Conservation (phyloP, 2,329 filamentous ascomycete genomes). For the Epicoccum sorghinum region DNA sequence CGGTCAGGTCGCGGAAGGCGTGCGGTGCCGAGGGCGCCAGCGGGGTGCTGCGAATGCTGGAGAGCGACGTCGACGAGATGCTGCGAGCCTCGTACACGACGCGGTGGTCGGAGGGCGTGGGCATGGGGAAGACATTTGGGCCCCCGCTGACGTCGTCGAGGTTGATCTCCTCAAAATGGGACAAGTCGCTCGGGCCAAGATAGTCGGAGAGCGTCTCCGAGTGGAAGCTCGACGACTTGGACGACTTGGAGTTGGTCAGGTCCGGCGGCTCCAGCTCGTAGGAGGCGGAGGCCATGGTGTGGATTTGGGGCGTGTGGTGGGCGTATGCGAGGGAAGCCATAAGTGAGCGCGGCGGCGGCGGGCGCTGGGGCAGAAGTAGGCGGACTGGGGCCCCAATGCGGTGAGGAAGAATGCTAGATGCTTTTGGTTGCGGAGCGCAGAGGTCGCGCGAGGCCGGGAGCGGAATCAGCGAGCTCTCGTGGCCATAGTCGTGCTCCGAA, state of each 20-base stretch:
- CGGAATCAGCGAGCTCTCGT: conserved; percentile 39
- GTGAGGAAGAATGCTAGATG: conserved; percentile 20
- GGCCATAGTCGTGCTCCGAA: conserved; percentile 45
- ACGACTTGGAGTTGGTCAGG: conserved; percentile 84
- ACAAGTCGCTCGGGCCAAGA: conserved; percentile 67
- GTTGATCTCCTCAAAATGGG: conserved; percentile 92
- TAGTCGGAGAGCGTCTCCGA: conserved; percentile 76
- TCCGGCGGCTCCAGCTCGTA: conserved; percentile 63
- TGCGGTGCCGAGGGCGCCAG: conserved; percentile 4
- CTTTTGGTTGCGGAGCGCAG: conserved; percentile 22
- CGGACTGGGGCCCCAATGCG: conserved; percentile 31
- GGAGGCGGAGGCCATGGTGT: conserved; percentile 14
- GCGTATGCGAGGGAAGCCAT: conserved; percentile 45
- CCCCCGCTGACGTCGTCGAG: conserved; percentile 66
- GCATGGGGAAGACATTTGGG: conserved; percentile 54
- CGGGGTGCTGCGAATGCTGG: conserved; percentile 20
- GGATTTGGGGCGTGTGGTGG: conserved; percentile 25
- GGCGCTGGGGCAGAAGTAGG: conserved; percentile 18
- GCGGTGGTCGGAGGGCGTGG: conserved; percentile 35
- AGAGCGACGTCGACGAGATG: conserved; percentile 20
- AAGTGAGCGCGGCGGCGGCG: conserved; percentile 45
- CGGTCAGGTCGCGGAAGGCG: conserved; percentile 45
- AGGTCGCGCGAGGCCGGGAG: conserved; percentile 32
- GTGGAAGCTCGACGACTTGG: conserved; percentile 86
- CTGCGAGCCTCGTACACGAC: conserved; percentile 40